These are phyloP conservation scores for Magnolia officinalis DNA, from an alignment of 164 flowering plant species.

Conservation along the genomic window DNA sequence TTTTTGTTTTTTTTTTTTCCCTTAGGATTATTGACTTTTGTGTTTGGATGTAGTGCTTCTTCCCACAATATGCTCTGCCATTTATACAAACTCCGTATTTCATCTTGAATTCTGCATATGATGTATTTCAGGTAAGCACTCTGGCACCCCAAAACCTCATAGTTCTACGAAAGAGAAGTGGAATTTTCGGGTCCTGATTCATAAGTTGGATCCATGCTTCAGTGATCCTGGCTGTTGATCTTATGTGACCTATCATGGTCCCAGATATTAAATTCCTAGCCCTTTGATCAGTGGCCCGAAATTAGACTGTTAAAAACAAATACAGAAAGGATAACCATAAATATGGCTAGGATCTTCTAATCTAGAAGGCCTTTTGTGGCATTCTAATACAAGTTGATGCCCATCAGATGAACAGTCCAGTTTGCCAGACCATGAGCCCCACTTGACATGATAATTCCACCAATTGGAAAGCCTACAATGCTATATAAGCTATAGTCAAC, in stretches of 20 bases:
- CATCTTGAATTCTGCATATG: conserved; percentile 87
- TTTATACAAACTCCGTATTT: conserved; percentile 71
- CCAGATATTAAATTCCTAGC: not conserved
- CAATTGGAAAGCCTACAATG: not conserved
- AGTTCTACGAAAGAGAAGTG: not conserved
- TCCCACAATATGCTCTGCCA: conserved; percentile 71
- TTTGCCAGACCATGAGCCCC: not conserved
- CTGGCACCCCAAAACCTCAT: not conserved
- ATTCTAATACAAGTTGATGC: not conserved
- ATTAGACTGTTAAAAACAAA: not conserved
- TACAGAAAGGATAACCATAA: not conserved
- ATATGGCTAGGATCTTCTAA: not conserved
- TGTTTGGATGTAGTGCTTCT: conserved; percentile 66
- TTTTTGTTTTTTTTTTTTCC: too few relatives aligned
- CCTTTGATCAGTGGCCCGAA: not conserved
- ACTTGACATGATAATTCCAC: too few relatives aligned
- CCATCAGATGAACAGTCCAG: not conserved
- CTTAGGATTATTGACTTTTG: not conserved
- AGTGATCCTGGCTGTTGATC: not conserved
- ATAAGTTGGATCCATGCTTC: not conserved
- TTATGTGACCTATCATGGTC: not conserved
- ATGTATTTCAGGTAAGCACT: conserved; percentile 17
- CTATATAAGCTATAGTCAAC: not conserved
- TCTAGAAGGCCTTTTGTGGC: too few relatives aligned
- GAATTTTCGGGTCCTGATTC: not conserved